A percentile compares a stretch with the other conserved stretches of the same genome.
phyloP scores from a whole-genome alignment of 164 flowering plant genomes.

The Amborella trichopoda region DNA sequence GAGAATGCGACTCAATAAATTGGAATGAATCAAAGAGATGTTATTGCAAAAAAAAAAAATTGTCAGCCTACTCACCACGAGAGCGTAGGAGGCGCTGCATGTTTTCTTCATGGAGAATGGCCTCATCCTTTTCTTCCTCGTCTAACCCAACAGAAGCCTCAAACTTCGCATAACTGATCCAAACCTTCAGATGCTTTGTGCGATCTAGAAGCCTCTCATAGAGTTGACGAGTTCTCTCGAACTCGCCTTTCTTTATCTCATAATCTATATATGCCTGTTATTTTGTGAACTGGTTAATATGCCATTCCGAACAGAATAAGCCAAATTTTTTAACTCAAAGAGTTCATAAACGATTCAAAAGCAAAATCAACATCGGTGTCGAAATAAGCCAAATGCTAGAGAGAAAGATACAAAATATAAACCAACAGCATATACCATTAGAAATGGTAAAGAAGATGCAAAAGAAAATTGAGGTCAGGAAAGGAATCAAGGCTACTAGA shows the following conservation, averaged over 20 bases:
- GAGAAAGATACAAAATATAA: too few species aligned
- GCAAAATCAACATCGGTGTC: too few species aligned
- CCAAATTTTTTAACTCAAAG: too few species aligned
- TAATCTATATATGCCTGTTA: constrained; percentile 96
- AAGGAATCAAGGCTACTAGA: background rate
- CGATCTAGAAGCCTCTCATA: constrained; percentile 82
- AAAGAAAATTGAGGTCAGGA: background rate
- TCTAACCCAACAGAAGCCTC: constrained; percentile 53
- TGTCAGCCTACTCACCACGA: constrained; percentile 37
- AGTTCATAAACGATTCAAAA: too few species aligned
- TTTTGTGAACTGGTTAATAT: too few species aligned
- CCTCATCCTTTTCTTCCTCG: constrained; percentile 28
- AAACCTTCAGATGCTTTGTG: constrained; percentile 88
- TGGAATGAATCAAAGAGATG: constrained; percentile 13
- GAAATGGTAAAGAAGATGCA: too few species aligned
- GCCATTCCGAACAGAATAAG: too few species aligned
- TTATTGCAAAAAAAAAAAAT: background rate
- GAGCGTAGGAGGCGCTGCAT: constrained; percentile 36
- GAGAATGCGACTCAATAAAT: background rate
- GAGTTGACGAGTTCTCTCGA: constrained; percentile 57
- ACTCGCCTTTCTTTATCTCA: constrained; percentile 72
- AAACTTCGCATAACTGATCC: constrained; percentile 90
- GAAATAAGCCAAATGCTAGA: too few species aligned
- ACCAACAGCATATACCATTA: too few species aligned
- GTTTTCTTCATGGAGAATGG: constrained; percentile 15